Evolutionary conservation across 2,329 filamentous ascomycete species (phyloP).

Genomic region (Talaromyces sp.): DNA sequence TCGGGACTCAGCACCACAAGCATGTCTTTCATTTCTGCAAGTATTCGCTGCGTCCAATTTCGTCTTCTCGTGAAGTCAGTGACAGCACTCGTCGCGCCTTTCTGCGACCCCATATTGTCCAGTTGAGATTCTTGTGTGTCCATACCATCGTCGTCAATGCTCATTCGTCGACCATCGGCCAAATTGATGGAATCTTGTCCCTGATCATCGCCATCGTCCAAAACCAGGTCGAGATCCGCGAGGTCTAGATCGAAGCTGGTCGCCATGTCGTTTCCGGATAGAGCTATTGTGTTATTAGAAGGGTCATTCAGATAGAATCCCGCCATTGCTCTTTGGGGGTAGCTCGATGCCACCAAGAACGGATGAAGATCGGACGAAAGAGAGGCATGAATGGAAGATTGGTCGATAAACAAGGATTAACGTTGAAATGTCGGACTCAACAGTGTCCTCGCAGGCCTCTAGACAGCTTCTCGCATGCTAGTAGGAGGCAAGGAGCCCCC

Average conservation of each 20-base stretch:
- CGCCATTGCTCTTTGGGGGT: background rate
- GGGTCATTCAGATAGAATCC: slow-evolving; percentile 6
- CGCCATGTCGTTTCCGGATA: background rate
- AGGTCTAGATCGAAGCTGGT: slow-evolving; percentile 5
- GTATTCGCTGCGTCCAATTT: slow-evolving; percentile 82
- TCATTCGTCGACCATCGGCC: background rate
- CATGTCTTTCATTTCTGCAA: slow-evolving; percentile 85
- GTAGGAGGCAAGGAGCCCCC: background rate
- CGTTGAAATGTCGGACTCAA: background rate
- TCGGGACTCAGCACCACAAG: slow-evolving; percentile 81
- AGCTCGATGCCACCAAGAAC: background rate
- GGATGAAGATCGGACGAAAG: background rate
- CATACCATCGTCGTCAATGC: background rate
- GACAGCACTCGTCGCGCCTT: slow-evolving; percentile 43
- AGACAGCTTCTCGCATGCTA: background rate
- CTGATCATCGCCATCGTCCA: slow-evolving; percentile 7
- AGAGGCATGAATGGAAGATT: background rate
- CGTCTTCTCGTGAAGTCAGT: slow-evolving; percentile 61
- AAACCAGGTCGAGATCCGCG: slow-evolving; percentile 5
- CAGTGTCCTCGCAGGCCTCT: background rate
- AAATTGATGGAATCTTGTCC: background rate
- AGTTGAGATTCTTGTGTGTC: slow-evolving; percentile 1
- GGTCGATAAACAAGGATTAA: background rate
- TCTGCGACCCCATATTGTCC: background rate
- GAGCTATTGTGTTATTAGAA: background rate